A percentile compares a stretch with the other conserved stretches of the same genome.
Evolutionary conservation across 1,284 basidiomycete genomes (phyloP).

Genomic region (Moesziomyces sp.): DNA sequence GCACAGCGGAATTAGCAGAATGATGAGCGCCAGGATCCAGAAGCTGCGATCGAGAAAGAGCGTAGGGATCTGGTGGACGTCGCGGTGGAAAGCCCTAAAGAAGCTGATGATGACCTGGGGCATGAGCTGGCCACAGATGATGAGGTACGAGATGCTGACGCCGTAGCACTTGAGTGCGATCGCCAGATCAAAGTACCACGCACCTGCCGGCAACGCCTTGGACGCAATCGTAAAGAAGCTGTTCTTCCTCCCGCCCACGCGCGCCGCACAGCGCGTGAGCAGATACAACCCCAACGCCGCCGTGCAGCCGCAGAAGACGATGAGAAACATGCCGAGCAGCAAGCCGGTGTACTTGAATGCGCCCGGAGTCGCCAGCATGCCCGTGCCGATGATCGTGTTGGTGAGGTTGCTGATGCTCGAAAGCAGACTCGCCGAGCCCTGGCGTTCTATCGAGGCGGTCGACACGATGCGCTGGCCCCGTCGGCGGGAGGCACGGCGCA

Average conservation of each 20-base stretch:
- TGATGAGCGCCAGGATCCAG: conserved; percentile 86
- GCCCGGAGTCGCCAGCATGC: conserved; percentile 67
- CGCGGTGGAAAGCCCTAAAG: conserved; percentile 64
- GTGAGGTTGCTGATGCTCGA: conserved; percentile 66
- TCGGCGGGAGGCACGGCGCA: conserved; percentile 2
- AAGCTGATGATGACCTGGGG: conserved; percentile 90
- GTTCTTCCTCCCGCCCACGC: conserved; percentile 70
- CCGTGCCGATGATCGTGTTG: conserved; percentile 67
- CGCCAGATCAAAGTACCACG: conserved; percentile 87
- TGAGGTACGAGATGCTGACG: conserved; percentile 84
- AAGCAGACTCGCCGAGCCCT: conserved; percentile 40
- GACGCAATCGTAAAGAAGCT: conserved; percentile 58
- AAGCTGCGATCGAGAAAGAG: conserved; percentile 76
- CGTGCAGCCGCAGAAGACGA: conserved; percentile 83
- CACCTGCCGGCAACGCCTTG: conserved; percentile 74
- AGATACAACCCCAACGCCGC: conserved; percentile 90
- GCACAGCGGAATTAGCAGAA: conserved; percentile 84
- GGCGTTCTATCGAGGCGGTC: conserved; percentile 32
- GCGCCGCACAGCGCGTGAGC: conserved; percentile 84
- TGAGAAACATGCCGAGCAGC: conserved; percentile 81
- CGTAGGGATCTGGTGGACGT: conserved; percentile 47
- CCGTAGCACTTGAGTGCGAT: conserved; percentile 82
- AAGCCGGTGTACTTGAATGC: conserved; percentile 69
- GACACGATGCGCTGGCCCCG: conserved; percentile 29
- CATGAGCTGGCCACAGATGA: conserved; percentile 73